Conservation (phyloP, 257 asterid species). For the Solanum chiquidenum region DNA sequence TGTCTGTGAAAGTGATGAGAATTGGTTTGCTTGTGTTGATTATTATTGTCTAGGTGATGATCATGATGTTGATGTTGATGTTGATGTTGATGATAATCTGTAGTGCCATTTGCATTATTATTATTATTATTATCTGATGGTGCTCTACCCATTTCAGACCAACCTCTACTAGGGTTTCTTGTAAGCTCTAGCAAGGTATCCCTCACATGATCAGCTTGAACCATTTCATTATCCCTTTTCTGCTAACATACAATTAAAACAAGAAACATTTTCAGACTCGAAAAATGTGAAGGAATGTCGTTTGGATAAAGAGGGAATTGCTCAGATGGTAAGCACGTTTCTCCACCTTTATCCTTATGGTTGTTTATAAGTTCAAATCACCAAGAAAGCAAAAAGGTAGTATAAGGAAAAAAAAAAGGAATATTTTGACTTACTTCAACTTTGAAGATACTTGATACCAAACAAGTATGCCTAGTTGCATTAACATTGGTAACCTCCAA, state of each 20-base stretch:
- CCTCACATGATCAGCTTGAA: constrained; percentile 71
- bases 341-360: not conserved
- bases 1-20: not conserved
- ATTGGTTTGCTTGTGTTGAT: not conserved
- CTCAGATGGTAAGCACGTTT: too few species aligned
- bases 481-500: constrained; percentile 70
- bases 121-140: constrained; percentile 5
- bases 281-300: not conserved
- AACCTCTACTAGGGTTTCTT: constrained; percentile 41
- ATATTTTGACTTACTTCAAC: constrained; percentile 48
- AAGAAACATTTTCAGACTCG: not conserved
- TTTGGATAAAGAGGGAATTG: not conserved
- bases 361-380: too few species aligned
- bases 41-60: not conserved
- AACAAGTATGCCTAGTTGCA: constrained; percentile 72
- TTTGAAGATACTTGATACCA: constrained; percentile 78
- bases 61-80: not conserved
- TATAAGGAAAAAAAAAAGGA: too few species aligned
- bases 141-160: constrained; percentile 20
- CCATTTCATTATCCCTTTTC: constrained; percentile 52
- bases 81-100: constrained; percentile 13
- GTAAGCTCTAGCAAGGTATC: constrained; percentile 75
- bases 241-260: constrained; percentile 1
- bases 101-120: not conserved
- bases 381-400: not conserved